A percentile compares a stretch with the other conserved stretches of the same genome.
Conservation (phyloP, 352 stramenopile genomes). For the Globisporangium megalacanthum region DNA sequence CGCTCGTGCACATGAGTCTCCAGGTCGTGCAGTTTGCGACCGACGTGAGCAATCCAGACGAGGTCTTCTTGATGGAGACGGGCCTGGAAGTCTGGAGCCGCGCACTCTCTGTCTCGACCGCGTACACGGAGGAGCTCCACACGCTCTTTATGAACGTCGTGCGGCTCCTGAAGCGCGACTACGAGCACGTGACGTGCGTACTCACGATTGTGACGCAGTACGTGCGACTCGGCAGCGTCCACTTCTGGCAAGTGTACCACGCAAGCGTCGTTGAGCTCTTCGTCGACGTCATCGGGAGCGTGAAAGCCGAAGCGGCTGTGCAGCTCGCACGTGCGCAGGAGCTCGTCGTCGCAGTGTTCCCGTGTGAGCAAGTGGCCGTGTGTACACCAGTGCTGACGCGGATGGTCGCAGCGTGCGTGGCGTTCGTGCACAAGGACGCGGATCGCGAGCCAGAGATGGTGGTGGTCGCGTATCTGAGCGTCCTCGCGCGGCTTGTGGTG, state of each 20-base stretch:
- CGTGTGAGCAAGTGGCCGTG: constrained; percentile 30
- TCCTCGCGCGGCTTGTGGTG: constrained; percentile 46
- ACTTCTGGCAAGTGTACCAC: constrained; percentile 74
- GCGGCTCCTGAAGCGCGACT: constrained; percentile 68
- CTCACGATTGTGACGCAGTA: constrained; percentile 61
- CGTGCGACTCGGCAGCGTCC: constrained; percentile 36
- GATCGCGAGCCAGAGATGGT: constrained; percentile 52
- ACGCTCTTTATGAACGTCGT: constrained; percentile 57
- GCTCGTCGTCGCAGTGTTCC: constrained; percentile 27
- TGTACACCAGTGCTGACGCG: constrained; percentile 27
- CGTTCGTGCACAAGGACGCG: constrained; percentile 30
- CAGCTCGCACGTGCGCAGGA: constrained; percentile 49
- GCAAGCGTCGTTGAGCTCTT: constrained; percentile 32
- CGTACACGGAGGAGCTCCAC: constrained; percentile 69
- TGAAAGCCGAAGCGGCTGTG: constrained; percentile 63
- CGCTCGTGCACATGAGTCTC: constrained; percentile 61
- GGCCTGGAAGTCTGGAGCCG: constrained; percentile 70
- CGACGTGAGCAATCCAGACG: constrained; percentile 71
- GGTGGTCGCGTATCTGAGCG: constrained; percentile 54
- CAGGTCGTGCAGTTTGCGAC: constrained; percentile 69
- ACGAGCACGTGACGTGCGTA: constrained; percentile 65
- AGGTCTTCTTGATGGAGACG: constrained; percentile 84
- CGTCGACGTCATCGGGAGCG: constrained; percentile 45
- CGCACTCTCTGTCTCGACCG: constrained; percentile 34
- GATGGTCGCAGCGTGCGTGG: constrained; percentile 43